Evolutionary conservation across 352 stramenopile species (phyloP).

Genomic region (Pythium brassicae): DNA sequence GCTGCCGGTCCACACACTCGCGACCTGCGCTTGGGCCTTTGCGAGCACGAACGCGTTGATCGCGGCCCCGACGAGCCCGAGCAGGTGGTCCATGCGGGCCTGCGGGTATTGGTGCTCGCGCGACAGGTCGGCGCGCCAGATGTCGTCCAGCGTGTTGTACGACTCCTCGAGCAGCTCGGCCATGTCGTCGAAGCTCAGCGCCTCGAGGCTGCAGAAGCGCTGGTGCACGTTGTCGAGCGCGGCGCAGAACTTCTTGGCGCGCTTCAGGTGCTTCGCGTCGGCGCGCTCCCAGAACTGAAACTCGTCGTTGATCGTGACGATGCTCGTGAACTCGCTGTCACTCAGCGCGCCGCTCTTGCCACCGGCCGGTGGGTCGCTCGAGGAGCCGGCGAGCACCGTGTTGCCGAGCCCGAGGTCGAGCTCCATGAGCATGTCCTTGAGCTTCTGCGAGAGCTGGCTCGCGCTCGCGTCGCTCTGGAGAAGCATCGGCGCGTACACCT

Average conservation of each 20-base stretch:
- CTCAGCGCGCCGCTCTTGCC: conserved; percentile 7
- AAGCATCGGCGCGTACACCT: conserved; percentile 79
- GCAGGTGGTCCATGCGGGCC: conserved; percentile 81
- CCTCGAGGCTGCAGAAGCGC: conserved; percentile 54
- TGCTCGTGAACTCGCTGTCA: conserved; percentile 55
- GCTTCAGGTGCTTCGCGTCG: conserved; percentile 50
- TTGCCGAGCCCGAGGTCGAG: conserved; percentile 61
- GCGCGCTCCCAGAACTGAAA: conserved; percentile 82
- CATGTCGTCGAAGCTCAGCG: conserved; percentile 76
- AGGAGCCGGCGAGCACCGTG: conserved; percentile 21
- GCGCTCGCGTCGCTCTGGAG: conserved; percentile 45
- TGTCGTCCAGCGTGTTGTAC: conserved; percentile 83
- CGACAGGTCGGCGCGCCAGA: conserved; percentile 80
- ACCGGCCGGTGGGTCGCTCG: conserved; percentile 14
- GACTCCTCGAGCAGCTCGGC: conserved; percentile 83
- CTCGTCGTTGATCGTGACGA: conserved; percentile 84
- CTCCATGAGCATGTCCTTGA: conserved; percentile 76
- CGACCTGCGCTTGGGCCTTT: conserved; percentile 27
- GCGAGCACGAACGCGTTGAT: conserved; percentile 74
- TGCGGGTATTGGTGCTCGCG: conserved; percentile 76
- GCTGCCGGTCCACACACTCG: conserved; percentile 54
- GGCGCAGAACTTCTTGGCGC: conserved; percentile 72
- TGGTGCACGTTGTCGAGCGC: conserved; percentile 83
- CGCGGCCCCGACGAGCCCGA: conserved; percentile 73
- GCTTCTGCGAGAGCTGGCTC: conserved; percentile 59